A percentile compares a stretch with the other conserved stretches of the same genome.
Evolutionary conservation across 495 filamentous ascomycete species (phyloP).

Genomic region (Apiosordaria backusii): DNA sequence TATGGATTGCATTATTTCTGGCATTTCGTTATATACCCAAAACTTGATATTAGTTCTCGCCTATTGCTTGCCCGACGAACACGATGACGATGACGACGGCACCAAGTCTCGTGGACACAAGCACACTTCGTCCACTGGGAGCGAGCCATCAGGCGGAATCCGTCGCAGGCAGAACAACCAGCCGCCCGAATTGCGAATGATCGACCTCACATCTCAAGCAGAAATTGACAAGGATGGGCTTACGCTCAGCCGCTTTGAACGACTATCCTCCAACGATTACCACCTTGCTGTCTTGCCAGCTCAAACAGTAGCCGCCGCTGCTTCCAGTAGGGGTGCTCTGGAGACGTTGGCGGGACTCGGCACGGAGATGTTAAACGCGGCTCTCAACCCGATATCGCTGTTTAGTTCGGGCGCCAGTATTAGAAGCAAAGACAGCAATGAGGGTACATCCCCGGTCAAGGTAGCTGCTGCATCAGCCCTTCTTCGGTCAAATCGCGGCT

Average conservation of each 20-base stretch:
- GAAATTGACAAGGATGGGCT: constrained; percentile 77
- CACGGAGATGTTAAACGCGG: constrained; percentile 69
- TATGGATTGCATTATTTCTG: constrained; percentile 95
- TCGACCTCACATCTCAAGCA: constrained; percentile 75
- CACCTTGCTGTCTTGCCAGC: constrained; percentile 81
- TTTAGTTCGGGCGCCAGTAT: constrained; percentile 87
- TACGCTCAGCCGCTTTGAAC: constrained; percentile 77
- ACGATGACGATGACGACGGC: constrained; percentile 45
- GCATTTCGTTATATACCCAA: constrained; percentile 94
- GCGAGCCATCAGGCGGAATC: constrained; percentile 55
- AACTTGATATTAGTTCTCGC: constrained; percentile 85
- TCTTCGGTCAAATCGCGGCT: constrained; percentile 28
- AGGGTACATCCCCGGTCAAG: constrained; percentile 34
- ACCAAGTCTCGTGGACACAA: constrained; percentile 30
- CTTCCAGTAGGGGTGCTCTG: constrained; percentile 65
- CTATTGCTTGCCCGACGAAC: constrained; percentile 70
- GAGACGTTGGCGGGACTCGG: constrained; percentile 60
- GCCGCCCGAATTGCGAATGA: constrained; percentile 83
- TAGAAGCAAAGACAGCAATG: constrained; percentile 63
- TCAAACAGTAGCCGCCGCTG: constrained; percentile 55
- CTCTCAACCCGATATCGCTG: constrained; percentile 75
- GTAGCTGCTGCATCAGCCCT: constrained; percentile 18
- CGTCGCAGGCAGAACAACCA: constrained; percentile 69
- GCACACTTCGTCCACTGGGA: constrained; percentile 41
- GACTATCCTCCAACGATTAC: constrained; percentile 85